These are phyloP conservation scores for Blastocystis sp. DNA, from an alignment of 352 stramenopile species.

Conservation along the genomic window DNA sequence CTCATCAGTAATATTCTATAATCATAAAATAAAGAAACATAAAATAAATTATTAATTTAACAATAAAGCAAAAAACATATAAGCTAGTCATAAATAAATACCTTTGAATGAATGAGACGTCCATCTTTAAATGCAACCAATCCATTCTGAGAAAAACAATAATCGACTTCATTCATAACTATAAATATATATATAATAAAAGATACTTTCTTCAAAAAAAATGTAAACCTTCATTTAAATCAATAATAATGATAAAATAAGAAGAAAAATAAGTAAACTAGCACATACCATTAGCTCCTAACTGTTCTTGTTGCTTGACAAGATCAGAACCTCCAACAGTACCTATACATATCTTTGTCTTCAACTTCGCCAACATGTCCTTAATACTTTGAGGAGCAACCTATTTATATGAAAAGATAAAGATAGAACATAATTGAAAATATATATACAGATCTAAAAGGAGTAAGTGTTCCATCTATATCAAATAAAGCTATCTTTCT, in stretches of 20 bases:
- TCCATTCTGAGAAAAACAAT: slow-evolving; percentile 29
- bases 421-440: neutral
- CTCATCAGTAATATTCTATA: slow-evolving; percentile 19
- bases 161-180: slow-evolving; percentile 18
- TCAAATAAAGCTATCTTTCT: slow-evolving; percentile 22
- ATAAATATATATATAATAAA: too few species aligned
- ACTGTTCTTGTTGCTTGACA: slow-evolving; percentile 11
- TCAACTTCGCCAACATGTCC: neutral
- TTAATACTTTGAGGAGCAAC: slow-evolving; percentile 10
- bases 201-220: too few species aligned
- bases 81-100: neutral
- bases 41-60: too few species aligned
- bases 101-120: neutral
- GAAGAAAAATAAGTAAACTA: neutral
- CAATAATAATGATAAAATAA: too few species aligned
- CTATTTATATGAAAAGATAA: too few species aligned
- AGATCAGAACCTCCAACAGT: slow-evolving; percentile 25
- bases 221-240: too few species aligned
- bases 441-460: neutral
- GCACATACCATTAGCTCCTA: neutral
- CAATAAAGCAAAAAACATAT: too few species aligned
- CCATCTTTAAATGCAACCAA: neutral
- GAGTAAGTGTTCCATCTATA: slow-evolving; percentile 22
- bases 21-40: too few species aligned
- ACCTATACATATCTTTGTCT: slow-evolving; percentile 1